A percentile compares a stretch with the other conserved stretches of the same genome.
Conservation (phyloP, 2,329 filamentous ascomycete genomes). For the Didymella glomerata region DNA sequence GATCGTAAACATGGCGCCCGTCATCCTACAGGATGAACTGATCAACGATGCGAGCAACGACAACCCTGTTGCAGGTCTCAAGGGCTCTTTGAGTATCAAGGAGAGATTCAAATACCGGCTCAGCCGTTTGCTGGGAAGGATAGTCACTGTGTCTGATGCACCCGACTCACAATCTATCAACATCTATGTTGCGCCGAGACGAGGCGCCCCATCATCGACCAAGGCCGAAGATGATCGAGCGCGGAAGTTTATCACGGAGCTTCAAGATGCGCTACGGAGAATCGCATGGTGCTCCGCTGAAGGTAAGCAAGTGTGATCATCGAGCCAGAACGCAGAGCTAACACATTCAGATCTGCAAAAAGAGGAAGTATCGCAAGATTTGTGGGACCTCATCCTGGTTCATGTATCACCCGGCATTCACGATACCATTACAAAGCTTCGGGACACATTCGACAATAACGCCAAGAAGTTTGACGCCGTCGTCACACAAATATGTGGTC, state of each 20-base stretch:
- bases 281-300: not conserved
- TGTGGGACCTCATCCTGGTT: constrained; percentile 7
- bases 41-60: constrained; percentile 1
- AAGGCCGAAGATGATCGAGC: not conserved
- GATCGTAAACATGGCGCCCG: not conserved
- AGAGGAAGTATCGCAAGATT: not conserved
- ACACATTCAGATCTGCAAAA: not conserved
- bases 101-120: not conserved
- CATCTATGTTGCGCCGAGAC: too few species aligned
- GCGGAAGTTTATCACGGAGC: not conserved
- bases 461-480: not conserved
- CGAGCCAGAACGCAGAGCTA: not conserved
- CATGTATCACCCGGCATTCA: constrained; percentile 1
- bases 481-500: constrained; percentile 13
- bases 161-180: too few species aligned
- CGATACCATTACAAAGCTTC: not conserved
- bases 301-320: not conserved
- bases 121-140: not conserved
- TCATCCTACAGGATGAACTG: not conserved
- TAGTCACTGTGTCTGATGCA: not conserved
- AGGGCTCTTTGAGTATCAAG: not conserved
- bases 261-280: not conserved
- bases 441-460: not conserved
- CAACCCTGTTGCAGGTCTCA: not conserved
- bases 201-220: too few species aligned